Evolutionary conservation across 169 alveolate genomes (phyloP), one percentile per base, ranked within the genome.

Genomic region (Eimeria tenella): DNA sequence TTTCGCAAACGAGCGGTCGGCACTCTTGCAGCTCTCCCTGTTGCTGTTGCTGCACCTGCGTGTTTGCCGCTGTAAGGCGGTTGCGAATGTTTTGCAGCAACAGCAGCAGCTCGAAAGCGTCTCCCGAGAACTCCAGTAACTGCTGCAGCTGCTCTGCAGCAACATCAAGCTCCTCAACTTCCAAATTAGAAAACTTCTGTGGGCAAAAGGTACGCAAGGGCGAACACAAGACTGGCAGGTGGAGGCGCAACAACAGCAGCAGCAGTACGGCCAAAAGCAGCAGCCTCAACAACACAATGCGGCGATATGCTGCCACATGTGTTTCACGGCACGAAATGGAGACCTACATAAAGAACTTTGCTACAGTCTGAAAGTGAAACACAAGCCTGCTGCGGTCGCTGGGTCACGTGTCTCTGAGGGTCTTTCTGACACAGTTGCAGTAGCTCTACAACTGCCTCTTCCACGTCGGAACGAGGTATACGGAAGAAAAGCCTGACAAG

Each of bases 111-210:
- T 79, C 71, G 52, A 62, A 55, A 17, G 68, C 68, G 21, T 79
- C 87, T 9, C 87, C 87, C 15, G 87, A 52, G 23, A 79, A 79
- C 55, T 25, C 87, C 71, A 79, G 87, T 49, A 79, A 65, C 87
- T 53, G 70, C 53, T 79, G 68, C 87, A 79, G 87, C 87, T 52
- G 55, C 87, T 79, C 87, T 21, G 87, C 87, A 7, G 87, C 87
- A 55, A 55, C 87, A 79, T 79, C 68, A 4, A 79, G 52, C 9
- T n/a, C 52, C 71, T 21, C 87, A 21, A 19, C 87, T 31, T 79
- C 87, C 71, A 79, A 53, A 62, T 79, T 49, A 0, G 87, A 79
- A 31, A 79, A 49, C 23, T 55, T 52, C 87, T 79, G 87, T 65
- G 56, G 70, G 68, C 68, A 58, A 17, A 58, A 10, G 19, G 11